phyloP scores from a whole-genome alignment of 208 protist genomes.

The Leishmania turanica region DNA sequence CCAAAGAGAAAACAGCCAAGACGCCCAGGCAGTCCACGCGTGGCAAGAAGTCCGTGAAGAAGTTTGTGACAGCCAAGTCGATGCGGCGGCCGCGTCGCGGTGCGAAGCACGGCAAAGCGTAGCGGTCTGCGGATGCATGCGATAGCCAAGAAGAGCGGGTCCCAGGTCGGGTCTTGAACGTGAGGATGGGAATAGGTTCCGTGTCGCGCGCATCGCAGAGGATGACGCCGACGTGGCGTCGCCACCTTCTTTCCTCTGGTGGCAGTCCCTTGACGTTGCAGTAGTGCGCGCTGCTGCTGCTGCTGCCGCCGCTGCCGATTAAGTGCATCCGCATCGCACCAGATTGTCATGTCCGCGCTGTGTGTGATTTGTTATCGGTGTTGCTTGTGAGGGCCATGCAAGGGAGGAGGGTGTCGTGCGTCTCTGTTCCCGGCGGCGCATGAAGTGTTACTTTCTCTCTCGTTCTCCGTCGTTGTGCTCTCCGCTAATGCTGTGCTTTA shows the following conservation, averaged over 20 bases:
- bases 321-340: neutral
- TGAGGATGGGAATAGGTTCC: neutral
- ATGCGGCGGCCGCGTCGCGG: conserved; percentile 7
- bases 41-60: conserved; percentile 9
- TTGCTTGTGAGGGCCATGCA: neutral
- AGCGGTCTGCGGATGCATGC: neutral
- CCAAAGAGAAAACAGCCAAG: neutral
- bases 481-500: neutral
- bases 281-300: neutral
- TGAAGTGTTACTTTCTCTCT: neutral
- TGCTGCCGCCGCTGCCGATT: too few species aligned
- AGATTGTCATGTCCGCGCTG: neutral
- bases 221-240: neutral
- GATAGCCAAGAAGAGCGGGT: neutral
- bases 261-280: neutral
- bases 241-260: too few species aligned
- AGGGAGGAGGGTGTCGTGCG: neutral
- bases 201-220: neutral
- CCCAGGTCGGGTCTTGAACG: neutral
- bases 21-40: neutral
- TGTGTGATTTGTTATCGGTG: neutral
- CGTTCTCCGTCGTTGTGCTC: neutral
- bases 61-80: conserved; percentile 33
- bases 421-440: neutral
- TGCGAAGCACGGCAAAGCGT: neutral